phyloP scores from a whole-genome alignment of 75 land plant genomes.

The Cupressus sempervirens region DNA sequence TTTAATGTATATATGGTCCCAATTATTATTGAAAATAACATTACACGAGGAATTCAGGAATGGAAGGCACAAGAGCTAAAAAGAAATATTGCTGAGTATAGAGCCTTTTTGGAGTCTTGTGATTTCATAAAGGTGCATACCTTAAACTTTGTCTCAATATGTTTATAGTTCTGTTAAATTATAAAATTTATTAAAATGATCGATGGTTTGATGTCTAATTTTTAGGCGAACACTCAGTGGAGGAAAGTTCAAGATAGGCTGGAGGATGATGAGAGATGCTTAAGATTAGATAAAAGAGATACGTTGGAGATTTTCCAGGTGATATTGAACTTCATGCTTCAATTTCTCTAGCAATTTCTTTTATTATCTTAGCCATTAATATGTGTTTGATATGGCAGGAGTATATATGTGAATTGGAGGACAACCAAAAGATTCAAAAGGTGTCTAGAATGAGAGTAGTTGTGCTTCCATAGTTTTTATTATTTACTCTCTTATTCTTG shows the following conservation, averaged over 20 bases:
- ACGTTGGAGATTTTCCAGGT: conserved; percentile 85
- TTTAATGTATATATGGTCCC: background rate
- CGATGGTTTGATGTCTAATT: background rate
- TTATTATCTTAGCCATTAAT: background rate
- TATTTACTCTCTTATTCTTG: background rate
- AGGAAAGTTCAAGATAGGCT: conserved; percentile 89
- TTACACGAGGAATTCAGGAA: conserved; percentile 46
- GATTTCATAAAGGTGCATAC: conserved; percentile 81
- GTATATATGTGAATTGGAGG: conserved; percentile 82
- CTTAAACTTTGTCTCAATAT: background rate
- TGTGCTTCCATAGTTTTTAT: background rate
- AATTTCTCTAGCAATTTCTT: background rate
- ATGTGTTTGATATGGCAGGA: conserved; percentile 45
- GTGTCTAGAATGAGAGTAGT: conserved; percentile 22
- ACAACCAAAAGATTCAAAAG: conserved; percentile 87
- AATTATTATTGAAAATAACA: background rate
- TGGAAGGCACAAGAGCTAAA: conserved; percentile 70
- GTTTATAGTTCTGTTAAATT: background rate
- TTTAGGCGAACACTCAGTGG: conserved; percentile 89
- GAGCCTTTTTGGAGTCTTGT: conserved; percentile 74
- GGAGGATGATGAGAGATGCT: conserved; percentile 94
- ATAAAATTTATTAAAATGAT: background rate
- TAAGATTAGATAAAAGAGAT: conserved; percentile 84
- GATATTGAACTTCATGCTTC: conserved; percentile 2
- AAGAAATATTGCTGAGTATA: conserved; percentile 51